Conservation (phyloP, 2,329 filamentous ascomycete genomes). For the Phialophora tarda region DNA sequence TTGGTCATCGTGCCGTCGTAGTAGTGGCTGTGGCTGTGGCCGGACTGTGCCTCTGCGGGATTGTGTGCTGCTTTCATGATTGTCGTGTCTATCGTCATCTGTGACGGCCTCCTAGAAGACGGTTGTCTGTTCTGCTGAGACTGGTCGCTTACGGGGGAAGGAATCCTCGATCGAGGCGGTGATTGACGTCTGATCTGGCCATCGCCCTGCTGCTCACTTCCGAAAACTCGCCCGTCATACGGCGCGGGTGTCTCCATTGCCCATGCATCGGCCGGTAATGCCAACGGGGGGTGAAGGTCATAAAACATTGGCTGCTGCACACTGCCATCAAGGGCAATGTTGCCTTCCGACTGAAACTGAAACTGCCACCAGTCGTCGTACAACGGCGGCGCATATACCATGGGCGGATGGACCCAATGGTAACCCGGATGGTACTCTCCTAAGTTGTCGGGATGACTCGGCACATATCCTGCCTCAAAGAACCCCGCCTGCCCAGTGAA, state of each 20-base stretch:
- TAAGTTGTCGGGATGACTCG: constrained; percentile 8
- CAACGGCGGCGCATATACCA: constrained; percentile 26
- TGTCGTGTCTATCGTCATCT: background rate
- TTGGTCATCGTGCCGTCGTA: background rate
- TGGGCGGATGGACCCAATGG: constrained; percentile 28
- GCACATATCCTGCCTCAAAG: constrained; percentile 12
- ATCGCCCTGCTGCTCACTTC: background rate
- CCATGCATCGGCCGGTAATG: background rate
- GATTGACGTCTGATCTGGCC: background rate
- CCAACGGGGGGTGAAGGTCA: background rate
- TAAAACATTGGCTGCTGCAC: constrained; percentile 19
- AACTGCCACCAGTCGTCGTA: constrained; percentile 27
- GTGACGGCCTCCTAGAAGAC: background rate
- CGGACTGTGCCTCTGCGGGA: background rate
- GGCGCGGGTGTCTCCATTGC: background rate
- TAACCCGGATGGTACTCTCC: constrained; percentile 13
- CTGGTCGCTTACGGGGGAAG: background rate
- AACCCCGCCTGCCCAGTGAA: constrained; percentile 29
- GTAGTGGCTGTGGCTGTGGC: background rate
- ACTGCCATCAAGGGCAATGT: constrained; percentile 10
- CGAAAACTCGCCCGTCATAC: background rate
- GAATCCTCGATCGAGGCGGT: background rate
- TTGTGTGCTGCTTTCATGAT: background rate
- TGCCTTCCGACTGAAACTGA: constrained; percentile 13
- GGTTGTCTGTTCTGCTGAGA: background rate